Percentiles rank a stretch among this genome's conserved stretches.
Conservation (phyloP, 2,329 filamentous ascomycete species). For the Talaromyces pinophilus region DNA sequence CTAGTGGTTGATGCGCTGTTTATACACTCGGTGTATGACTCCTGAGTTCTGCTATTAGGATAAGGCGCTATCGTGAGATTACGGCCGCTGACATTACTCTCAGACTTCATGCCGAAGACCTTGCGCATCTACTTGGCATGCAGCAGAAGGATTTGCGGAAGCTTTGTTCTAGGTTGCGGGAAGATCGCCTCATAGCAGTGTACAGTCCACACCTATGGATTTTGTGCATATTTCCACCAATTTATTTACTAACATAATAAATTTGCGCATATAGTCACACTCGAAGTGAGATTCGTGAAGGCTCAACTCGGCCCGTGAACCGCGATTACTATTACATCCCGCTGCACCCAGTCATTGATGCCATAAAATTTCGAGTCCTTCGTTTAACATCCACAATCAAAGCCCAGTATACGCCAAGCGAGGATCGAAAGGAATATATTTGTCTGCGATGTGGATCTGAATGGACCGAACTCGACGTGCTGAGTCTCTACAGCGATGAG, state of each 20-base stretch:
- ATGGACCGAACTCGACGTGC: slow-evolving; percentile 86
- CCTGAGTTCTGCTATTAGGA: slow-evolving; percentile 22
- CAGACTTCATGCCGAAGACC: slow-evolving; percentile 79
- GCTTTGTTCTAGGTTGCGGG: slow-evolving; percentile 78
- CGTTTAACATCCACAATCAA: slow-evolving; percentile 87
- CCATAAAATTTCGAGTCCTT: slow-evolving; percentile 92
- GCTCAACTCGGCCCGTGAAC: slow-evolving; percentile 77
- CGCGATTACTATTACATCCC: slow-evolving; percentile 97
- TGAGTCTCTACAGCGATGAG: slow-evolving; percentile 67
- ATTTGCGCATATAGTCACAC: slow-evolving; percentile 56
- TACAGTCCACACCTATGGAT: slow-evolving; percentile 49
- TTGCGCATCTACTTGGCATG: slow-evolving; percentile 82
- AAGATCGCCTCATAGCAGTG: slow-evolving; percentile 82
- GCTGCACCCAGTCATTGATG: slow-evolving; percentile 90
- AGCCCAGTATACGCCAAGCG: slow-evolving; percentile 73
- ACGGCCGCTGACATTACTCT: slow-evolving; percentile 13
- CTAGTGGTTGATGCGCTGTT: slow-evolving; percentile 79
- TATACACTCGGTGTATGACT: slow-evolving; percentile 66
- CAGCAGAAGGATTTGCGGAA: slow-evolving; percentile 91
- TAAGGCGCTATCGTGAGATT: neutral
- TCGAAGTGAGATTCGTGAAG: slow-evolving; percentile 75
- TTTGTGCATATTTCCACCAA: slow-evolving; percentile 12
- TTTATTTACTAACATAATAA: slow-evolving; percentile 15
- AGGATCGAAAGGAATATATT: slow-evolving; percentile 88
- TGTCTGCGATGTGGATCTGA: slow-evolving; percentile 80